Base-by-base conservation (phyloP, 2,329 filamentous ascomycete species). In the Calonectria leucothoes region DNA sequence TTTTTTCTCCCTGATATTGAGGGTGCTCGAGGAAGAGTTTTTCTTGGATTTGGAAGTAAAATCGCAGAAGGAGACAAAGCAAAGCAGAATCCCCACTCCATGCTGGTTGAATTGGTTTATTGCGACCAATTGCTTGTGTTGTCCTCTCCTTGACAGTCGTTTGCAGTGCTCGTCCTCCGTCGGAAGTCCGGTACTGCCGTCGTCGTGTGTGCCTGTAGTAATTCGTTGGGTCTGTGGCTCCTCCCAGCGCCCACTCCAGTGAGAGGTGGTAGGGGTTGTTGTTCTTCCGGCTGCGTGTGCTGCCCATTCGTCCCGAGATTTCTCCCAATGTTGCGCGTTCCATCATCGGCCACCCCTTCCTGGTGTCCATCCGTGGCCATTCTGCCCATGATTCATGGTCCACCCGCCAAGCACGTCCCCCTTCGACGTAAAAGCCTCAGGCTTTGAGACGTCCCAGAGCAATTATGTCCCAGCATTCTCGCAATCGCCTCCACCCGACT, bases 371-470 rank as follows among this genome's bases (percentile, higher is more conserved):
- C 57, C 71, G 71, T 79, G 69, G 73, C 73, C 73, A 71, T 79
- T 72, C 64, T 35, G 67, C 78, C 81, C 80, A 82, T 82, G 79
- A 82, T 81, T 81, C 81, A 82, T 82, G 81, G 80, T 78, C 81
- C 81, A 82, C 81, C 73, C 77, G 76, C 81, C 80, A 81, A 82
- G 80, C 75, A 76, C 75, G 80, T 80, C 76, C 76, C 76, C 35
- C 73, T 77, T 75, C 71, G 77, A 75, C 77, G 77, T 80, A 81
- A 81, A 81, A 79, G 79, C 82, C 82, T 84, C 78, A 84, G 82
- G 82, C 82, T 66, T 74, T 79, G 74, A 82, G 72, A 72, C 64
- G 55, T 69, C 69, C 70, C 74, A 80, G 78, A 77, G 78, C 81
- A 82, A 82, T 81, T 79, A 78, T 65, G 71, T 75, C 68, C 74